A percentile compares a stretch with the other conserved stretches of the same genome.
phyloP scores from a whole-genome alignment of 2,329 filamentous ascomycete genomes.

The Xylariomycetidae sp. region DNA sequence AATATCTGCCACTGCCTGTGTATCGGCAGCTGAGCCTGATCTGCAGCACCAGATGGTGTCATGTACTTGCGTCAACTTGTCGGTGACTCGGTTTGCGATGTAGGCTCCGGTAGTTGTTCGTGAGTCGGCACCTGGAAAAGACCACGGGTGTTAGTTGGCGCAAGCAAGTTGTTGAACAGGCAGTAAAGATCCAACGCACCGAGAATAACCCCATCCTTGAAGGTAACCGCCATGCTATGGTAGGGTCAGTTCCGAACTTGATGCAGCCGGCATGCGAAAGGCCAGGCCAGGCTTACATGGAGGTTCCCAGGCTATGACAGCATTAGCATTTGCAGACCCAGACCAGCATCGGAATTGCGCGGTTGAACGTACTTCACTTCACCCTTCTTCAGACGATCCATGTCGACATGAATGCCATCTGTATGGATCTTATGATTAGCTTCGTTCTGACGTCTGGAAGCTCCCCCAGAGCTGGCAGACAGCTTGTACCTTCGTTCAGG shows the following conservation, averaged over 20 bases:
- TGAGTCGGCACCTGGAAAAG: conserved; percentile 71
- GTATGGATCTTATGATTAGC: conserved; percentile 20
- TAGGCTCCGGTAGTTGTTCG: conserved; percentile 96
- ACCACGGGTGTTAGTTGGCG: not conserved
- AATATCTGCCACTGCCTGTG: conserved; percentile 95
- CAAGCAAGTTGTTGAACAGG: not conserved
- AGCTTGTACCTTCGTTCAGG: conserved; percentile 53
- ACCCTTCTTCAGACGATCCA: conserved; percentile 97
- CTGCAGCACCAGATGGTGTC: conserved; percentile 99
- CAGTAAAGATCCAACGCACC: conserved; percentile 38
- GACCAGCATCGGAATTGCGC: not conserved
- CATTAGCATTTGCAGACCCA: conserved; percentile 26
- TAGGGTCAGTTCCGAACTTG: conserved; percentile 12
- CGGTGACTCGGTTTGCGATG: conserved; percentile 97
- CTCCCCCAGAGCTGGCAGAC: conserved; percentile 9
- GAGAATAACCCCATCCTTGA: conserved; percentile 96
- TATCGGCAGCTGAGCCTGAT: conserved; percentile 94
- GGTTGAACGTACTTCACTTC: conserved; percentile 96
- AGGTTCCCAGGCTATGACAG: conserved; percentile 75
- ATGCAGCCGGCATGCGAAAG: conserved; percentile 1
- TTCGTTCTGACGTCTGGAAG: conserved; percentile 12
- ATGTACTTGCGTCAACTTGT: conserved; percentile 97
- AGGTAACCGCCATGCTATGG: conserved; percentile 92
- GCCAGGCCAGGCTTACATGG: conserved; percentile 62
- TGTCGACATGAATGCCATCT: conserved; percentile 99